These are phyloP conservation scores for Kockiozyma suomiensis DNA, from an alignment of 805 yeast genomes.

Conservation along the genomic window DNA sequence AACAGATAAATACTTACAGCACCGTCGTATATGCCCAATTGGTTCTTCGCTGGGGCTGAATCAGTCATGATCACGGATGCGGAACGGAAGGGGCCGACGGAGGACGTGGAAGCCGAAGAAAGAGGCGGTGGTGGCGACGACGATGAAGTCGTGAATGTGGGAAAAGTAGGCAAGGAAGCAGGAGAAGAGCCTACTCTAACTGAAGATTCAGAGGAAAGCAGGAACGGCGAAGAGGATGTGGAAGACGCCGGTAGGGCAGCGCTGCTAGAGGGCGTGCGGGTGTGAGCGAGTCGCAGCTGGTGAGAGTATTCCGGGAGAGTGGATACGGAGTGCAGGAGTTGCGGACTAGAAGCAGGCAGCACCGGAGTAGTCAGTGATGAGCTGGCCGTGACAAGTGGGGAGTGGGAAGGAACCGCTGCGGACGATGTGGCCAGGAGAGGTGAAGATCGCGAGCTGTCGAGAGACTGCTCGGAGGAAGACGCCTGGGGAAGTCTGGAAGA, in stretches of 20 bases:
- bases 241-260: neutral
- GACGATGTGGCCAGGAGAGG: neutral
- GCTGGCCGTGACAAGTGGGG: neutral
- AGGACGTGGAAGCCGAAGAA: neutral
- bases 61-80: conserved; percentile 20
- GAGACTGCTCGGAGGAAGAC: conserved; percentile 3
- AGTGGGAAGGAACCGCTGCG: neutral
- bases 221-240: conserved; percentile 6
- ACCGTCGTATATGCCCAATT: conserved; percentile 20
- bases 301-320: conserved; percentile 6
- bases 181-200: conserved; percentile 1
- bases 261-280: conserved; percentile 7
- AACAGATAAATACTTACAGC: conserved; percentile 16
- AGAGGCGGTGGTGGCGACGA: conserved; percentile 13
- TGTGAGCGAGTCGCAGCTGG: conserved; percentile 11
- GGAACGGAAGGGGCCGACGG: conserved; percentile 10
- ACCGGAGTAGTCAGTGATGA: neutral
- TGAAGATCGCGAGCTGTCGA: conserved; percentile 7
- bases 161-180: neutral
- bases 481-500: conserved; percentile 17
- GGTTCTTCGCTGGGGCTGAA: conserved; percentile 20
- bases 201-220: conserved; percentile 7
- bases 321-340: neutral
- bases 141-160: conserved; percentile 1
- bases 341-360: neutral